A percentile compares a stretch with the other conserved stretches of the same genome.
phyloP scores from a whole-genome alignment of 257 asterid genomes.

The Nicotiana otophora region DNA sequence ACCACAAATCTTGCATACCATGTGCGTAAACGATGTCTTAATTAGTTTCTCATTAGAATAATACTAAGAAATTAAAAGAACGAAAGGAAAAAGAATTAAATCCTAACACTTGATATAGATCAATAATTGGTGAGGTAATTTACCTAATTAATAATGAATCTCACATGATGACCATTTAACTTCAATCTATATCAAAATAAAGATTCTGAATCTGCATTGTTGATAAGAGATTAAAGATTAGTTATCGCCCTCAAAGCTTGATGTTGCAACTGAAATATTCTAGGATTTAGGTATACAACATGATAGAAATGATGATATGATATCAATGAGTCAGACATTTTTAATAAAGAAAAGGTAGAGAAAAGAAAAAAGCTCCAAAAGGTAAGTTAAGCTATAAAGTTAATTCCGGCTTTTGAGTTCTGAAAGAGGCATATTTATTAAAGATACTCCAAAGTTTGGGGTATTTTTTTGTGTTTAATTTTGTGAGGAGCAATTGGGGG shows the following conservation, averaged over 20 bases:
- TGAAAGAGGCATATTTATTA: neutral
- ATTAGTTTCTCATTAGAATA: neutral
- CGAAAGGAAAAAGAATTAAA: neutral
- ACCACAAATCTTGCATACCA: neutral
- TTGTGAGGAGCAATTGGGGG: neutral
- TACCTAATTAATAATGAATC: neutral
- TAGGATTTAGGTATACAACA: neutral
- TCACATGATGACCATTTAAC: neutral
- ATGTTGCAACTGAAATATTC: too few species aligned
- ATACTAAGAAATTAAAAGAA: neutral
- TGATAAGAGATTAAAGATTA: neutral
- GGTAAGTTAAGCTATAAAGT: neutral
- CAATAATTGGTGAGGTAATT: constrained; percentile 11
- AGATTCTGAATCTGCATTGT: neutral
- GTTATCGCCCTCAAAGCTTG: neutral
- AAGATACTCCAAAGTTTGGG: constrained; percentile 1
- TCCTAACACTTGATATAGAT: neutral
- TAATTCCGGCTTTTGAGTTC: constrained; percentile 14
- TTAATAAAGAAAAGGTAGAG: too few species aligned
- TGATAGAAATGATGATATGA: neutral
- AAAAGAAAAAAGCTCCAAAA: neutral
- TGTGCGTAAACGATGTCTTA: neutral
- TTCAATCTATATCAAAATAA: neutral
- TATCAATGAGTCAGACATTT: neutral
- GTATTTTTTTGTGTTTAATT: neutral